Percentiles rank a stretch among this genome's conserved stretches.
These are phyloP conservation scores for Xylariaceae sp. DNA, from an alignment of 2,329 filamentous ascomycete species.

Conservation along the genomic window DNA sequence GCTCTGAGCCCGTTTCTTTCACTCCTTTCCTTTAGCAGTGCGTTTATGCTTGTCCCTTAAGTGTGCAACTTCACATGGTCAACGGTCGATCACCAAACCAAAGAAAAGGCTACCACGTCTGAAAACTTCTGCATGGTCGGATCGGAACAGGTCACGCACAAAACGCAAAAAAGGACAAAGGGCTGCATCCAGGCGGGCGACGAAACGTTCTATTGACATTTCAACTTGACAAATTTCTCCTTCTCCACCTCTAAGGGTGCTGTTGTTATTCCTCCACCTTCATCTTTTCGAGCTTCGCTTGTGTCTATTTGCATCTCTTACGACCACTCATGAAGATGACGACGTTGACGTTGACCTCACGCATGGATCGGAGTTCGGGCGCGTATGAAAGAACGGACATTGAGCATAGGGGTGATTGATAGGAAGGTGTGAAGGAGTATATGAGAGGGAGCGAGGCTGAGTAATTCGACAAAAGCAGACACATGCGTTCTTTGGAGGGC, in stretches of 20 bases:
- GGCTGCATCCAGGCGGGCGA: no score
- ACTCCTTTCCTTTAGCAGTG: no score
- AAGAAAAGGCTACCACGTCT: no score
- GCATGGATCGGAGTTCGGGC: not conserved
- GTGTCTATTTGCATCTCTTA: not conserved
- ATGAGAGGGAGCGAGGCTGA: not conserved
- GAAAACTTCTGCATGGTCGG: no score
- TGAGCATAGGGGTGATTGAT: not conserved
- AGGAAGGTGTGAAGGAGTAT: not conserved
- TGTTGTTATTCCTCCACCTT: not conserved
- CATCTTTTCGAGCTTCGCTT: not conserved
- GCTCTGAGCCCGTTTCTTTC: no score
- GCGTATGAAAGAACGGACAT: not conserved
- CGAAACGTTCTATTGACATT: no score
- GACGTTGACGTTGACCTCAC: not conserved
- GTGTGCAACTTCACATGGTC: no score
- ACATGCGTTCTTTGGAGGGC: not conserved
- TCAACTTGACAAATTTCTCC: not conserved
- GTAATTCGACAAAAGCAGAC: not conserved
- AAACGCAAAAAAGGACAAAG: no score
- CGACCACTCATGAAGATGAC: slow-evolving; percentile 3
- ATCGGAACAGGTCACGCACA: not conserved
- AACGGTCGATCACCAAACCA: no score
- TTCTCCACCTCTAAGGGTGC: slow-evolving; percentile 1
- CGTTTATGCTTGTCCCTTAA: no score